Conservation (phyloP, 2,329 filamentous ascomycete genomes). For the Magnaporthales sp. region DNA sequence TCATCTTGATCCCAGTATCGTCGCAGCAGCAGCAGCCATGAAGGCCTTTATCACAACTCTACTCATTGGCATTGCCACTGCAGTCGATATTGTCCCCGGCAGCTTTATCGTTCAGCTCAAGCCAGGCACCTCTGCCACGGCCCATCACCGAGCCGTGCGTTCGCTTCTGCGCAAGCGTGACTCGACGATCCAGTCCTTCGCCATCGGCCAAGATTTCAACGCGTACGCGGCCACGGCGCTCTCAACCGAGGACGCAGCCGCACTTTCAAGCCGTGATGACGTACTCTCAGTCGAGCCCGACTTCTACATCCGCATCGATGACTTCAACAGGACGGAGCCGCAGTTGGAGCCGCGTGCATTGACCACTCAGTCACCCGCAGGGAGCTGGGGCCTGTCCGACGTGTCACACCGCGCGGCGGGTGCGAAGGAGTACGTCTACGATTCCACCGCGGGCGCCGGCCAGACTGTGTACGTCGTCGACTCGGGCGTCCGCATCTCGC, state of each 20-base stretch:
- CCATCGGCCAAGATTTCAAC: constrained; percentile 23
- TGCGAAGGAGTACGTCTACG: constrained; percentile 37
- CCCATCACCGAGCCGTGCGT: constrained; percentile 22
- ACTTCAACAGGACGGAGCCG: constrained; percentile 16
- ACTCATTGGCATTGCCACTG: not conserved
- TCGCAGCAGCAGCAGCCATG: not conserved
- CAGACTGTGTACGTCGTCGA: constrained; percentile 57
- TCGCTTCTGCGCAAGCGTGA: constrained; percentile 17
- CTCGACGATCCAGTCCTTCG: constrained; percentile 19
- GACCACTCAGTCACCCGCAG: constrained; percentile 43
- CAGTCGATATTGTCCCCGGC: constrained; percentile 16
- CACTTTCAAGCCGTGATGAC: constrained; percentile 18
- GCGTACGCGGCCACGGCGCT: constrained; percentile 31
- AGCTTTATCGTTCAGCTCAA: constrained; percentile 39
- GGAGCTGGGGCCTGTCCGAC: constrained; percentile 41
- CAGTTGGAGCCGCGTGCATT: constrained; percentile 29
- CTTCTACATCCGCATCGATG: constrained; percentile 17
- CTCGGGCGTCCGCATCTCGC: constrained; percentile 50
- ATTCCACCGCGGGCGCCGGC: constrained; percentile 41
- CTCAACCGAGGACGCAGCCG: constrained; percentile 28
- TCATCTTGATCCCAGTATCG: not conserved
- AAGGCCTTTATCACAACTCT: not conserved
- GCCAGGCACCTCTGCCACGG: constrained; percentile 21
- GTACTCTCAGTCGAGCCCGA: constrained; percentile 36
- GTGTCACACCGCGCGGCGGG: constrained; percentile 36